A percentile compares a stretch with the other conserved stretches of the same genome.
These are phyloP conservation scores for Podosphaera aphanis DNA, from an alignment of 2,329 filamentous ascomycete genomes.

Conservation along the genomic window DNA sequence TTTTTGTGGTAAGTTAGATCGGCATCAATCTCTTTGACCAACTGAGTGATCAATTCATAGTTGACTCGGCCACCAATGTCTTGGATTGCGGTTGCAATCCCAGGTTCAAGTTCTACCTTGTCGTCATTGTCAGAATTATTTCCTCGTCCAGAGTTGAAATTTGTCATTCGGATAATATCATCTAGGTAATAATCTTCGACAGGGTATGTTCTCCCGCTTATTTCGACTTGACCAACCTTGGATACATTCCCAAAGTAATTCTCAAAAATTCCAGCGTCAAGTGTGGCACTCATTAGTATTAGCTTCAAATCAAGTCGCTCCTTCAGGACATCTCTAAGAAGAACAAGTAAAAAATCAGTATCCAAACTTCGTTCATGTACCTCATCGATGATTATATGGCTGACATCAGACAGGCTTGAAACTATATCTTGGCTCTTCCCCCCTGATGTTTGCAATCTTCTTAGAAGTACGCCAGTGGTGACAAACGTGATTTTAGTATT, in stretches of 20 bases:
- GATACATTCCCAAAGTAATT: conserved; percentile 55
- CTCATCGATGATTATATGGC: conserved; percentile 86
- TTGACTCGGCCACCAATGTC: conserved; percentile 68
- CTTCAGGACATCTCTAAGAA: conserved; percentile 61
- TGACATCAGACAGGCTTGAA: conserved; percentile 66
- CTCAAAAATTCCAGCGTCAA: conserved; percentile 69
- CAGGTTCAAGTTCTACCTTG: conserved; percentile 26
- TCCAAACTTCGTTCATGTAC: conserved; percentile 90
- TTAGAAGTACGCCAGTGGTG: conserved; percentile 77
- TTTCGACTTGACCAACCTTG: conserved; percentile 60
- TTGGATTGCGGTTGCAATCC: conserved; percentile 46
- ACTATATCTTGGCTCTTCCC: conserved; percentile 59
- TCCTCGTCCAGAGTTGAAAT: conserved; percentile 30
- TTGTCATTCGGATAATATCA: conserved; percentile 60
- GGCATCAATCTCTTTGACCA: conserved; percentile 58
- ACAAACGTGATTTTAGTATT: conserved; percentile 84
- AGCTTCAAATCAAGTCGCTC: conserved; percentile 61
- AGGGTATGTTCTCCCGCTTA: conserved; percentile 70
- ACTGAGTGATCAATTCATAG: conserved; percentile 63
- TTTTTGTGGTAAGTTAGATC: conserved; percentile 40
- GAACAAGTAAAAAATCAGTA: conserved; percentile 76
- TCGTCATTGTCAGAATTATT: conserved; percentile 18
- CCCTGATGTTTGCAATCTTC: conserved; percentile 75
- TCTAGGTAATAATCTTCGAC: conserved; percentile 80
- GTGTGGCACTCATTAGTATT: conserved; percentile 86